Percentiles rank a stretch among this genome's conserved stretches.
Conservation (phyloP, 805 yeast genomes). For the Teunomyces aglyptinius region DNA sequence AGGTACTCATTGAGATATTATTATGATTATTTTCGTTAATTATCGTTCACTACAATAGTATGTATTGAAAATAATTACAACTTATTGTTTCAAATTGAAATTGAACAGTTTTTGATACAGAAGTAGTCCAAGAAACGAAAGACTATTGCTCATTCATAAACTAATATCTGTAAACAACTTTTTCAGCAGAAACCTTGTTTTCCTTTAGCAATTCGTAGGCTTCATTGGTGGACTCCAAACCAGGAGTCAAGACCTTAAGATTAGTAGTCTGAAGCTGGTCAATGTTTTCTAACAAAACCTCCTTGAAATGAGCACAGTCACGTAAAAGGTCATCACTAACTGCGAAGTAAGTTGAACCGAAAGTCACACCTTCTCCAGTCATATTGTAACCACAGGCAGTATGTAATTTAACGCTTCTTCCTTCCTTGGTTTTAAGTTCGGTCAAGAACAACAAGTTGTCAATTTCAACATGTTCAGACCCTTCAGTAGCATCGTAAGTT, state of each 20-base stretch:
- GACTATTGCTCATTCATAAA: too few relatives aligned
- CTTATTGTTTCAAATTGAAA: too few relatives aligned
- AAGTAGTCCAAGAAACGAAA: too few relatives aligned
- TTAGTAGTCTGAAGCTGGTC: conserved; percentile 15
- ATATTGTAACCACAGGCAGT: conserved; percentile 7
- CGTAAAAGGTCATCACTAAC: conserved; percentile 5
- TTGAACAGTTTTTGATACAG: too few relatives aligned
- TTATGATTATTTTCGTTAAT: too few relatives aligned
- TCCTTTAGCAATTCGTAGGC: conserved; percentile 36
- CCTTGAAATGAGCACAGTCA: conserved; percentile 21
- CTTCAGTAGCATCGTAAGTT: conserved; percentile 27
- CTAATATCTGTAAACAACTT: conserved; percentile 44
- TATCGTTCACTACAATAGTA: too few relatives aligned
- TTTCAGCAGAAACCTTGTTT: conserved; percentile 42
- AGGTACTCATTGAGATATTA: too few relatives aligned
- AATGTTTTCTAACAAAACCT: conserved; percentile 18
- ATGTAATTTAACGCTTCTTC: conserved; percentile 4
- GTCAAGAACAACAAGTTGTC: conserved; percentile 6
- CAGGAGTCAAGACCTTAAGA: conserved; percentile 25
- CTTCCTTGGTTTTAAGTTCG: neutral
- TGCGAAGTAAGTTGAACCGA: neutral
- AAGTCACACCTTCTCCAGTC: conserved; percentile 1
- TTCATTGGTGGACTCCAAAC: conserved; percentile 29
- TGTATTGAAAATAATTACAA: too few relatives aligned
- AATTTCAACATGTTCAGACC: conserved; percentile 14